These are phyloP conservation scores for Malassezia dermatis DNA, from an alignment of 1,284 basidiomycete genomes.

Conservation along the genomic window DNA sequence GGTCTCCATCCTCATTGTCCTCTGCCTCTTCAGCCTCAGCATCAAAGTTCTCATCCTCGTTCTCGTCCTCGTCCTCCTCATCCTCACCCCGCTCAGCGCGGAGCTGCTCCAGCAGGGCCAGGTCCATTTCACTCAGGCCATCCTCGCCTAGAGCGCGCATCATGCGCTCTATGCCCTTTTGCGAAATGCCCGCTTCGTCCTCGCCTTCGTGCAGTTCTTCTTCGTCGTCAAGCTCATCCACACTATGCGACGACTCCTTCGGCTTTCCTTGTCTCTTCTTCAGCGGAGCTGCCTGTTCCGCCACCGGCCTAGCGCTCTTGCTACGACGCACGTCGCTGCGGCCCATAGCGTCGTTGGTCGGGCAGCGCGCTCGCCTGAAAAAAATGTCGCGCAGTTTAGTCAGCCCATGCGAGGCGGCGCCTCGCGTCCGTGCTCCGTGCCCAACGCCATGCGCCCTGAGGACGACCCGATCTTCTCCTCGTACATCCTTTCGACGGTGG, in stretches of 20 bases:
- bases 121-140: conserved; percentile 35
- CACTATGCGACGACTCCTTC: no score
- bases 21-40: conserved; percentile 16
- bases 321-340: background rate
- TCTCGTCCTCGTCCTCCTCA: conserved; percentile 23
- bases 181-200: conserved; percentile 34
- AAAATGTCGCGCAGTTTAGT: conserved; percentile 2
- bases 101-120: conserved; percentile 27
- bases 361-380: background rate
- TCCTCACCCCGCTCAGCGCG: conserved; percentile 22
- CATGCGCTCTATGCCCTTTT: conserved; percentile 36
- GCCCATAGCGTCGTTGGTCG: background rate
- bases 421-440: background rate
- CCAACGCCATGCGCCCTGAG: conserved; percentile 1
- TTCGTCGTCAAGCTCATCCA: conserved; percentile 1
- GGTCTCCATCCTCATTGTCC: conserved; percentile 18
- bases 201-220: conserved; percentile 33
- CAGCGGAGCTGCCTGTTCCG: background rate
- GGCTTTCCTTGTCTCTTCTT: background rate
- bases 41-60: conserved; percentile 19
- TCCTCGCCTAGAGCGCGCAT: conserved; percentile 42
- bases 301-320: background rate
- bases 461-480: conserved; percentile 15
- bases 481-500: conserved; percentile 3
- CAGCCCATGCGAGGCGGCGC: background rate